These are phyloP conservation scores for Collybiopsis confluens DNA, from an alignment of 768 basidiomycete species.

Conservation along the genomic window DNA sequence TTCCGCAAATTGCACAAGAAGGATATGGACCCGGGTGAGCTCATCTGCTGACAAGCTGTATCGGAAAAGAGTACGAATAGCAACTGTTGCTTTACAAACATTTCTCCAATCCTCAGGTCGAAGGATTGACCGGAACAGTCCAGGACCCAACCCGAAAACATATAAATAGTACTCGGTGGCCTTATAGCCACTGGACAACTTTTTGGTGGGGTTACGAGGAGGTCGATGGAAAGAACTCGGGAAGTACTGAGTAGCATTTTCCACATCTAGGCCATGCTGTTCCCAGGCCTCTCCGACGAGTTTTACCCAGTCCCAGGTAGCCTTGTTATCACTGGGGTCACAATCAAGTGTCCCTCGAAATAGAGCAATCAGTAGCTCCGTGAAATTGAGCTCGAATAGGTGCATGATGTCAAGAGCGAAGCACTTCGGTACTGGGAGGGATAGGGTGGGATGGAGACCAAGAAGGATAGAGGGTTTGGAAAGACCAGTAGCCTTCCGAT, in stretches of 20 bases:
- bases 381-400: conserved; percentile 21
- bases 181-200: conserved; percentile 21
- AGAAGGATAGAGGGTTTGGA: conserved; percentile 5
- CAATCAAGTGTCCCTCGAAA: conserved; percentile 17
- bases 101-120: conserved; percentile 1
- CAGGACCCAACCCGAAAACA: conserved; percentile 10
- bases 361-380: conserved; percentile 22
- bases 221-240: conserved; percentile 27
- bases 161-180: conserved; percentile 13
- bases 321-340: conserved; percentile 4
- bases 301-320: conserved; percentile 16
- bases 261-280: conserved; percentile 22
- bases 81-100: no score
- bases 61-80: conserved; percentile 1
- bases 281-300: conserved; percentile 15
- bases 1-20: conserved; percentile 10
- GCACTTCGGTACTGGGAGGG: conserved; percentile 11
- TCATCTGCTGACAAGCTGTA: background rate
- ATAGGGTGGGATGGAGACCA: conserved; percentile 7
- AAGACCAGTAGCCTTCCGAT: conserved; percentile 15
- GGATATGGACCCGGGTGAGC: no score
- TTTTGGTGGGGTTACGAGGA: conserved; percentile 27
- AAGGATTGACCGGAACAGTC: conserved; percentile 6
- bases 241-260: conserved; percentile 12
- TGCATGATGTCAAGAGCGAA: conserved; percentile 23